These are phyloP conservation scores for Schizonepeta tenuifolia DNA, from an alignment of 257 asterid genomes.

Conservation along the genomic window DNA sequence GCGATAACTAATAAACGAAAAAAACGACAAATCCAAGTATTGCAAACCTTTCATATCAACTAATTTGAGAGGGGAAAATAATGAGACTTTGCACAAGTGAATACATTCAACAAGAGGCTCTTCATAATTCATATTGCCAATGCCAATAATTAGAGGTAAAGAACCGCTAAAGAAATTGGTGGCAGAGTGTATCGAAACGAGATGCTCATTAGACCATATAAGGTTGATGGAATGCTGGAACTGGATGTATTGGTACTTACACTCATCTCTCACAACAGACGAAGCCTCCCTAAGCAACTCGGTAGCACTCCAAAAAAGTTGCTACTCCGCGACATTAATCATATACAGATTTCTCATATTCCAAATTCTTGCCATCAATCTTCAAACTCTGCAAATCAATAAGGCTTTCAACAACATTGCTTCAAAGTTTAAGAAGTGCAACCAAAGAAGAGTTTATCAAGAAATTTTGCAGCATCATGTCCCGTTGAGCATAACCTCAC, in stretches of 20 bases:
- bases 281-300: not conserved
- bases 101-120: not conserved
- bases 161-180: too few species aligned
- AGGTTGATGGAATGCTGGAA: not conserved
- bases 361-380: not conserved
- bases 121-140: not conserved
- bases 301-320: not conserved
- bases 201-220: not conserved
- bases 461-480: too few species aligned
- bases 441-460: too few species aligned
- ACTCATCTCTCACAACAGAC: not conserved
- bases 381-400: conserved; percentile 1
- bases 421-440: not conserved
- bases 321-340: not conserved
- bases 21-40: too few species aligned
- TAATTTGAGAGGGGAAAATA: not conserved
- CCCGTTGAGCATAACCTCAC: conserved; percentile 22
- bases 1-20: too few species aligned
- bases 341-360: not conserved
- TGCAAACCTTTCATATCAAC: not conserved
- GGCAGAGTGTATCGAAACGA: too few species aligned
- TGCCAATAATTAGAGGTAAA: not conserved
- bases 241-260: not conserved
- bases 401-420: not conserved
- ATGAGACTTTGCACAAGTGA: not conserved